Base-by-base conservation (phyloP, 306 rosid species). In the Cercis canadensis region DNA sequence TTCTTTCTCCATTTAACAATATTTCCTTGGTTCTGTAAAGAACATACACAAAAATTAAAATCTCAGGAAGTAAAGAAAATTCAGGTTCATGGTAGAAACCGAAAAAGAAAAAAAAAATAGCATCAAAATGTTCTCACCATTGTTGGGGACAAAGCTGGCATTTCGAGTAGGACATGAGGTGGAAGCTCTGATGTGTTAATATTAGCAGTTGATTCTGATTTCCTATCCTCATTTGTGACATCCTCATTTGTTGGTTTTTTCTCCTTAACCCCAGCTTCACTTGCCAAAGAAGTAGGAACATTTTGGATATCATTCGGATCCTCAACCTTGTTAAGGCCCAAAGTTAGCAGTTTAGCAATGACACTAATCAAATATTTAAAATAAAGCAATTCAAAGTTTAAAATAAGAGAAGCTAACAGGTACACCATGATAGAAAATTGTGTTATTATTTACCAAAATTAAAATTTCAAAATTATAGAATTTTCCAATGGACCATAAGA, bases 121-220 rank as follows among this genome's bases (percentile, higher is more conserved):
- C 18, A 69, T 24, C 54, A 65, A 59, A 67, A 58, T 51, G 14
- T 49, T 81, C 81, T 78, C 82, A 94, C 98, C 98, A 94, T 91
- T 47, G 98, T 94, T 39, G 97, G 98, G 62, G 98, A 90, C 78
- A 91, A 83, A 67, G 98, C 98, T 34, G 98, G 98, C 98, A 94
- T 94, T 44, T 54, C 95, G 74, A 94, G 79, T 59, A 94, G 43
- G 74, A 76, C 6, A 70, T 91, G 98, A 63, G 98, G 89, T 57
- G 98, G 98, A 69, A 94, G 97, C 32, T 83, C 85, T 69, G 96
- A 80, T 16, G 84, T 52, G 63, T 69, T 86, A 81, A 83, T 80
- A 19, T 73, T 41, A 24, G 68, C 66, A 41, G 74, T 76, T 74
- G 90, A 66, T 81, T 84, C 97, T 76, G 77, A 62, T 67, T 65